Conservation (phyloP, 345 rosid species). For the Populus nigra region DNA sequence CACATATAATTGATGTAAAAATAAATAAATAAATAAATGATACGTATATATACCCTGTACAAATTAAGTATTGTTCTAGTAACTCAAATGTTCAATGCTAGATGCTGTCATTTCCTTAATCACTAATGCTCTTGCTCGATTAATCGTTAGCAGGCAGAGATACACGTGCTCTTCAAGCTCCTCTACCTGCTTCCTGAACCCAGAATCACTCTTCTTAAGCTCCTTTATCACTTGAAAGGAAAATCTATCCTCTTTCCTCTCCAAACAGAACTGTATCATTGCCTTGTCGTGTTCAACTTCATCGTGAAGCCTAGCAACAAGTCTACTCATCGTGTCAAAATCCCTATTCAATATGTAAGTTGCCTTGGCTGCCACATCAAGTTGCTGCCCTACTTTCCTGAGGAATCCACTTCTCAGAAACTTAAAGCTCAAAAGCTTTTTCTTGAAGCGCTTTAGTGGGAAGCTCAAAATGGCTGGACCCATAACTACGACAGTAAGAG, state of each 20-base stretch:
- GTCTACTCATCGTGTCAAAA: conserved; percentile 45
- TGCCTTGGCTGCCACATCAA: conserved; percentile 42
- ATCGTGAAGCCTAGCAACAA: conserved; percentile 43
- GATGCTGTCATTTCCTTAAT: conserved; percentile 32
- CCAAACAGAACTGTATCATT: conserved; percentile 36
- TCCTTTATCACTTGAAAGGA: conserved; percentile 33
- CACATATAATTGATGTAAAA: neutral
- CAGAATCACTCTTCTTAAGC: conserved; percentile 33
- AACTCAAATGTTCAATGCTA: neutral
- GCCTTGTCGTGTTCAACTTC: conserved; percentile 45
- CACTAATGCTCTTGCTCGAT: conserved; percentile 40
- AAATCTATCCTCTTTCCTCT: conserved; percentile 25
- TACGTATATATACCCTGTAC: neutral
- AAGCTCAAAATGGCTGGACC: conserved; percentile 34
- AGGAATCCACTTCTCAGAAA: conserved; percentile 25
- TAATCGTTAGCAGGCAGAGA: conserved; percentile 43
- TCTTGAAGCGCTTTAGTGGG: conserved; percentile 27
- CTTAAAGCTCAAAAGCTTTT: conserved; percentile 12
- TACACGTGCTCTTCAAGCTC: conserved; percentile 48
- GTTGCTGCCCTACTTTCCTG: conserved; percentile 29
- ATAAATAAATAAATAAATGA: too few species aligned
- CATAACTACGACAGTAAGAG: conserved; percentile 28
- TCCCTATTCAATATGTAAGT: conserved; percentile 44
- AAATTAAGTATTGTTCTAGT: neutral
- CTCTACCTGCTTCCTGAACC: conserved; percentile 36